A percentile compares a stretch with the other conserved stretches of the same genome.
Evolutionary conservation across 2,329 filamentous ascomycete species (phyloP).

Genomic region (Botryotinia narcissicola): DNA sequence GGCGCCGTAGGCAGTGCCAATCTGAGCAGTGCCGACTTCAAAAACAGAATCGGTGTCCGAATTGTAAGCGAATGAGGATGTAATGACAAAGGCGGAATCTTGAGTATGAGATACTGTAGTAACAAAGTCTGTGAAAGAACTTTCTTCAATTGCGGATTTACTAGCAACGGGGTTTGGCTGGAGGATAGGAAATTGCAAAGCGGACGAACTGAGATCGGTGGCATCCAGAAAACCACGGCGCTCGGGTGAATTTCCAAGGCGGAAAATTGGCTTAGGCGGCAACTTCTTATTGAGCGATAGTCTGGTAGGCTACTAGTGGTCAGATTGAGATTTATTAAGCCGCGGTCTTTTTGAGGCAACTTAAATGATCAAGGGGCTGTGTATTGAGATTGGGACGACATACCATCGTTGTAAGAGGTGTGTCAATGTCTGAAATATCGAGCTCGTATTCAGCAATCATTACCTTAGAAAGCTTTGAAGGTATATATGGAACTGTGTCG

Average conservation of each 20-base stretch:
- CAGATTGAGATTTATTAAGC: not conserved
- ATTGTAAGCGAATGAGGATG: not conserved
- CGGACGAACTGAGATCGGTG: slow-evolving; percentile 9
- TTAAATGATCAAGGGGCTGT: not conserved
- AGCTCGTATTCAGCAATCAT: slow-evolving; percentile 6
- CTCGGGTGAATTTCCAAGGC: not conserved
- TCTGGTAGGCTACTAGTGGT: not conserved
- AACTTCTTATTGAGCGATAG: slow-evolving; percentile 9
- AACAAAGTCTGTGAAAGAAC: not conserved
- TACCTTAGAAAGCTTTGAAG: slow-evolving; percentile 16
- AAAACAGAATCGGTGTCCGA: not conserved
- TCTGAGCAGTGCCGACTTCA: not conserved
- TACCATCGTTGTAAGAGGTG: not conserved
- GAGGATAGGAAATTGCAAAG: not conserved
- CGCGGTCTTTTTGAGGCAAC: no score
- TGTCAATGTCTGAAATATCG: not conserved
- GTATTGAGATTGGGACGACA: not conserved
- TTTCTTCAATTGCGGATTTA: not conserved
- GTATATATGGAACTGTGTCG: not conserved
- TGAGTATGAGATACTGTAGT: not conserved
- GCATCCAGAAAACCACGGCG: slow-evolving; percentile 12
- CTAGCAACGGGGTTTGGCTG: not conserved
- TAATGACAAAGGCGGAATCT: not conserved
- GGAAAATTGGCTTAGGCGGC: slow-evolving; percentile 2
- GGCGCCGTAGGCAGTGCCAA: not conserved